phyloP scores from a whole-genome alignment of 208 protist species.

The Trypanosoma grayi region DNA sequence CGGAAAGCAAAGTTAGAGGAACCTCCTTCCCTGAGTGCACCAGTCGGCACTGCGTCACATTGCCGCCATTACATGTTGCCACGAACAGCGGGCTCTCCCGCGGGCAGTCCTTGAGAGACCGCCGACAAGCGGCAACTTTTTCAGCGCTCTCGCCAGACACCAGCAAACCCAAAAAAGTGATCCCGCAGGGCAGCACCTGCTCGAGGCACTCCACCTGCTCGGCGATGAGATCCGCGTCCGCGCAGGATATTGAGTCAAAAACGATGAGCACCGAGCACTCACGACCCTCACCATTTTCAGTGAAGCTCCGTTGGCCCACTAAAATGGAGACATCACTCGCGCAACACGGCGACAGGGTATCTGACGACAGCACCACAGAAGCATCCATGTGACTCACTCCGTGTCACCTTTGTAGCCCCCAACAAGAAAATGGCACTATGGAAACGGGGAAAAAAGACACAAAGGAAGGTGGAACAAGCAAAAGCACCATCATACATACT shows the following conservation, averaged over 20 bases:
- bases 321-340: slow-evolving; percentile 6
- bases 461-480: too few relatives aligned
- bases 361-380: slow-evolving; percentile 19
- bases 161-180: slow-evolving; percentile 51
- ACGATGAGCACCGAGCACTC: slow-evolving; percentile 16
- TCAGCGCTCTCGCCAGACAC: not conserved
- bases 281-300: not conserved
- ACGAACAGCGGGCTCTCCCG: not conserved
- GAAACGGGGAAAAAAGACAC: too few relatives aligned
- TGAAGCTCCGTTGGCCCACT: slow-evolving; percentile 16
- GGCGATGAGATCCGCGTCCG: slow-evolving; percentile 38
- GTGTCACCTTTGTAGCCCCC: too few relatives aligned
- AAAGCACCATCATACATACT: too few relatives aligned
- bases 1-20: not conserved
- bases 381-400: slow-evolving; percentile 19
- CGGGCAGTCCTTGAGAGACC: slow-evolving; percentile 3
- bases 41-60: not conserved
- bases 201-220: slow-evolving; percentile 79
- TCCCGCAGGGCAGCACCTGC: slow-evolving; percentile 53
- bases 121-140: not conserved
- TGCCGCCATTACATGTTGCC: not conserved
- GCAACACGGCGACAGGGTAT: not conserved
- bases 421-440: too few relatives aligned
- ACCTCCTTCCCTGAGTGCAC: slow-evolving; percentile 12
- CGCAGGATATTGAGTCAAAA: slow-evolving; percentile 41